Conservation (phyloP, 208 protist species). For the Acanthamoeba healyi region DNA sequence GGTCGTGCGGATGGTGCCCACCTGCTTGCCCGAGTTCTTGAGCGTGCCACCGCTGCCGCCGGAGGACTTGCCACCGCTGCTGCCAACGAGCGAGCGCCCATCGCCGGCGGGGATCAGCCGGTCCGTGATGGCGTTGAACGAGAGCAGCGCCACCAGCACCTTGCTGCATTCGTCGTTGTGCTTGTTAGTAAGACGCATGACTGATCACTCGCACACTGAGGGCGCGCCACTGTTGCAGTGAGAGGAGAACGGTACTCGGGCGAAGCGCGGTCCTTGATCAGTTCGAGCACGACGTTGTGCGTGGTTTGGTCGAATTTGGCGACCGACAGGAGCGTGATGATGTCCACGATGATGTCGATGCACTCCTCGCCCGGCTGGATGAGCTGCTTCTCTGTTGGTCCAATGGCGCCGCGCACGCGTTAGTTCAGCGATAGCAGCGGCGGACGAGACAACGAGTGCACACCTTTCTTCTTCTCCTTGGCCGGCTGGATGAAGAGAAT, state of each 20-base stretch:
- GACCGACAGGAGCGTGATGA: slow-evolving; percentile 64
- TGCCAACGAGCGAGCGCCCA: background rate
- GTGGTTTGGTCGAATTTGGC: slow-evolving; percentile 58
- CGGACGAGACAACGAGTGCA: too few species aligned
- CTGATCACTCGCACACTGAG: too few species aligned
- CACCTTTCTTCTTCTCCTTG: slow-evolving; percentile 55
- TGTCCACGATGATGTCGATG: slow-evolving; percentile 61
- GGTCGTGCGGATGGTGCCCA: slow-evolving; percentile 1
- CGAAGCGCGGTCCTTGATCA: slow-evolving; percentile 56
- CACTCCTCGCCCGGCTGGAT: slow-evolving; percentile 59
- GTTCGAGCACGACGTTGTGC: slow-evolving; percentile 30
- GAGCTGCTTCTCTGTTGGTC: slow-evolving; percentile 33
- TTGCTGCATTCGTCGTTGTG: too few species aligned
- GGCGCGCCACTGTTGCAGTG: too few species aligned
- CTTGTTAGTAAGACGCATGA: too few species aligned
- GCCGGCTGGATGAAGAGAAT: slow-evolving; percentile 32
- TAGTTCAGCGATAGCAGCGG: too few species aligned
- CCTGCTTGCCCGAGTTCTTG: background rate
- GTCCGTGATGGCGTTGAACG: slow-evolving; percentile 70
- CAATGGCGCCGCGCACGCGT: too few species aligned
- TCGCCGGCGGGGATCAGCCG: background rate
- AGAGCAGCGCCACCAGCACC: slow-evolving; percentile 25
- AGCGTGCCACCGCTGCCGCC: slow-evolving; percentile 23
- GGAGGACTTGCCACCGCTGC: too few species aligned
- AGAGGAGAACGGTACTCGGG: too few species aligned